Base-by-base conservation (phyloP, 2,329 filamentous ascomycete species). In the Apiospora marii region DNA sequence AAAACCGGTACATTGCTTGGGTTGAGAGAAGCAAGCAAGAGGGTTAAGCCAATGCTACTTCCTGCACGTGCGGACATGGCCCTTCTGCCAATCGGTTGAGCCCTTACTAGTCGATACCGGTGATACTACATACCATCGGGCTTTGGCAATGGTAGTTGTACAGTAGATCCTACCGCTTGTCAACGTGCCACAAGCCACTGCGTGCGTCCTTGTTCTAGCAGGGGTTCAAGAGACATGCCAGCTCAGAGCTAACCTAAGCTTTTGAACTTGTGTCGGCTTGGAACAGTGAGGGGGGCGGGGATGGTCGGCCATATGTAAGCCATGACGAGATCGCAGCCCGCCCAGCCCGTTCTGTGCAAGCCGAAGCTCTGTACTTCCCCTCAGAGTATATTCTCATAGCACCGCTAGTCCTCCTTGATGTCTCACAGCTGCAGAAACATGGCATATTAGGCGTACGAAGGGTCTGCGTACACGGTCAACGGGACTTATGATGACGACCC, bases 171-270 rank as follows among this genome's bases (percentile, higher is more conserved):
- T 61, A 30, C 27, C 53, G 16, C 16, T 6, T 22, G 30, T 19
- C 53, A 61, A 61, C 16, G 30, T 37, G 27, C 53, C 53, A 61
- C 53, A 19, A 61, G 4, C 46, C 4, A 61, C 27, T 61, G 53
- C 51, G 7, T 7, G 6, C 16, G 27, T n/a, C 30, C 58, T n/a
- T n/a, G 30, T 41, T 4, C 19, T 2, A 64, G 16, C 58, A 64
- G 58, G 58, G 58, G 41, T 64, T 5, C 19, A 49, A 46, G 16
- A 68, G 67, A 49, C 67, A 69, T 49, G 67, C 67, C 67, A 69
- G 48, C 67, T 69, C 67, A 69, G 67, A 69, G 44, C 67, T 69
- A 49, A 44, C 5, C 44, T 14, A 30, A 30, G 27, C 27, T 30
- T 30, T n/a, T 41, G 3, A 41, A 41, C 34, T 64, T 13, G 58